Evolutionary conservation across 331 rosid species (phyloP).

Genomic region (Quercus lobata): DNA sequence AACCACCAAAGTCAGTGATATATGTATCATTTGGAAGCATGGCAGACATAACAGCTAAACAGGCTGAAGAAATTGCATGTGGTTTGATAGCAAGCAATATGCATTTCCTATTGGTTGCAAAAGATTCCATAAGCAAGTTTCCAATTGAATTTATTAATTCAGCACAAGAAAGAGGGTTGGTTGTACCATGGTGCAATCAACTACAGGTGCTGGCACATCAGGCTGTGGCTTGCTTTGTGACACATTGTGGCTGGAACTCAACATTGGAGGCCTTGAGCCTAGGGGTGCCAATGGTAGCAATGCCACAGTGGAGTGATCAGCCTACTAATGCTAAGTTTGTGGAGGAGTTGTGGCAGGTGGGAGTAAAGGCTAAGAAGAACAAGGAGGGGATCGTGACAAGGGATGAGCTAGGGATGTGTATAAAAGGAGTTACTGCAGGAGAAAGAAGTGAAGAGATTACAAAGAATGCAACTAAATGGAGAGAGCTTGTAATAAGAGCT

Average conservation of each 20-base stretch:
- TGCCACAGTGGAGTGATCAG: constrained; percentile 54
- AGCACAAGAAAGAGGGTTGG: constrained; percentile 23
- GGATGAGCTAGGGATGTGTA: too few species aligned
- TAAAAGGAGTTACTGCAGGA: too few species aligned
- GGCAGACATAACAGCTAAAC: constrained; percentile 16
- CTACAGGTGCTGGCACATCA: constrained; percentile 35
- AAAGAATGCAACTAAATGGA: too few species aligned
- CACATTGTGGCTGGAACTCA: constrained; percentile 59
- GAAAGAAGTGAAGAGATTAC: too few species aligned
- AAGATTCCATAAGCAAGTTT: constrained; percentile 23
- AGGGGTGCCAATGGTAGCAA: constrained; percentile 37
- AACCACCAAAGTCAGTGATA: constrained; percentile 19
- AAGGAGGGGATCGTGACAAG: constrained; percentile 18
- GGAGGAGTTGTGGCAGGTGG: constrained; percentile 35
- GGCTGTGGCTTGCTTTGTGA: constrained; percentile 34
- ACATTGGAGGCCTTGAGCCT: constrained; percentile 37
- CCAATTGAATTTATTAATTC: constrained; percentile 7
- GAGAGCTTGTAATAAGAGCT: too few species aligned
- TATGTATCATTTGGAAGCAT: constrained; percentile 47
- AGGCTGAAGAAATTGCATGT: constrained; percentile 35
- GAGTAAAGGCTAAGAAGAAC: constrained; percentile 23
- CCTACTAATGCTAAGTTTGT: constrained; percentile 46
- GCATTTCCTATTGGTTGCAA: constrained; percentile 35
- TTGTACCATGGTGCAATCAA: constrained; percentile 46
- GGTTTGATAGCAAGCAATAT: constrained; percentile 27